Percentiles rank a stretch among this genome's conserved stretches.
Conservation (phyloP, 176 grass and related monocot species). For the Zoysia japonica region DNA sequence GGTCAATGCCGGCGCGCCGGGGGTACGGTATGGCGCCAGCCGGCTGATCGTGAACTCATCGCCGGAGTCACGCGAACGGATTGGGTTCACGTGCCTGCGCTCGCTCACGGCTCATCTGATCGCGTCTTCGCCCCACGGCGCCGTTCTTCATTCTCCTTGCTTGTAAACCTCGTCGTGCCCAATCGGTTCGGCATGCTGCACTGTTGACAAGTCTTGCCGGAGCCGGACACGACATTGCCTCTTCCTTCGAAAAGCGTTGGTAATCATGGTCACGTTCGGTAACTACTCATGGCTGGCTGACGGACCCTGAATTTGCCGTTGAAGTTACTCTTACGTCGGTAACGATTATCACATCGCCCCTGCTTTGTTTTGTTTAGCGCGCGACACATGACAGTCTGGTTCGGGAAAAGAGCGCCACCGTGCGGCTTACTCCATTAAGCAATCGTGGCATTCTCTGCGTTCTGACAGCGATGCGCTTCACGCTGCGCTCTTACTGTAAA, state of each 20-base stretch:
- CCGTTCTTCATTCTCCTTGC: neutral
- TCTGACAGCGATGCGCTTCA: neutral
- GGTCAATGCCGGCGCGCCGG: neutral
- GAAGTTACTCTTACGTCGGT: conserved; percentile 16
- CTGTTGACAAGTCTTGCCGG: neutral
- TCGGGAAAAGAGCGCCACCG: too few species aligned
- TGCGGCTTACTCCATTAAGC: too few species aligned
- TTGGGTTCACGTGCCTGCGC: neutral
- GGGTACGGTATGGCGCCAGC: neutral
- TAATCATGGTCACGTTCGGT: conserved; percentile 1
- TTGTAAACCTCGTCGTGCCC: neutral
- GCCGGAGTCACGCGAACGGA: neutral
- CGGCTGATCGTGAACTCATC: neutral
- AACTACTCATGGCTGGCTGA: conserved; percentile 8
- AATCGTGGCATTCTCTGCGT: too few species aligned
- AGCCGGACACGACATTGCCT: neutral
- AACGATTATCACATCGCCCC: neutral
- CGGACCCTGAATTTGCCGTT: conserved; percentile 28
- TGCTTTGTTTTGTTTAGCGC: neutral
- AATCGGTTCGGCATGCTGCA: neutral
- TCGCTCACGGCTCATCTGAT: neutral
- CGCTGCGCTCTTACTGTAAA: neutral
- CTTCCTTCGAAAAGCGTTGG: neutral
- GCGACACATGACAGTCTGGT: too few species aligned
- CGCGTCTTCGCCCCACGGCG: neutral